Percentiles rank a stretch among this genome's conserved stretches.
phyloP scores from a whole-genome alignment of 345 rosid genomes.

The Hibiscus trionum region DNA sequence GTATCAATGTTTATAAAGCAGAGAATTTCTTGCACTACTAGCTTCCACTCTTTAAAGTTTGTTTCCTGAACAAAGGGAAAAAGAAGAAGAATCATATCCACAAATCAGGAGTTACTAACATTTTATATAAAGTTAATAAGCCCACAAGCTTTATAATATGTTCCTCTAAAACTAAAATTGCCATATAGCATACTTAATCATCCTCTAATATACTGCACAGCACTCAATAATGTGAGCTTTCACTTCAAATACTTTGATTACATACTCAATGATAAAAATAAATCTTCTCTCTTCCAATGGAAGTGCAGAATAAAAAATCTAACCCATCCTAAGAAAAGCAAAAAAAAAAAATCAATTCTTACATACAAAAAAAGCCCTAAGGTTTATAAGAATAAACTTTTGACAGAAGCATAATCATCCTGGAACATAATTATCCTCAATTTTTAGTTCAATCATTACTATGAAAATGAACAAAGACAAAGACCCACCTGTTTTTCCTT shows the following conservation, averaged over 20 bases:
- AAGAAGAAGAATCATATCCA: background rate
- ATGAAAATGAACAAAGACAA: background rate
- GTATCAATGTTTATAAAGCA: conserved; percentile 5
- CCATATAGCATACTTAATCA: background rate
- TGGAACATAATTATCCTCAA: background rate
- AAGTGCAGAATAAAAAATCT: background rate
- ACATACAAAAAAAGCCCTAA: background rate
- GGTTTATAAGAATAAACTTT: no score
- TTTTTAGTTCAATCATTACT: background rate
- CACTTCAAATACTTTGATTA: background rate
- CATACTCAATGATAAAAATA: background rate
- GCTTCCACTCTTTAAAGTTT: conserved; percentile 7
- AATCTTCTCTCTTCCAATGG: background rate
- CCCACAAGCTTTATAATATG: background rate
- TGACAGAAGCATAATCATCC: background rate
- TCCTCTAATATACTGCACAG: background rate
- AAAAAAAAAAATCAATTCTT: background rate
- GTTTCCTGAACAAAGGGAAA: background rate
- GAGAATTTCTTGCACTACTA: conserved; percentile 9
- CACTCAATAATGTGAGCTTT: background rate
- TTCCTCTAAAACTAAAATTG: background rate
- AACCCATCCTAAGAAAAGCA: background rate
- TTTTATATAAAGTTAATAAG: background rate
- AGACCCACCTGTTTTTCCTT: background rate
- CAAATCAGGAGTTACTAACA: background rate